These are phyloP conservation scores for Gentiana dahurica DNA, from an alignment of 257 asterid species.

Conservation along the genomic window DNA sequence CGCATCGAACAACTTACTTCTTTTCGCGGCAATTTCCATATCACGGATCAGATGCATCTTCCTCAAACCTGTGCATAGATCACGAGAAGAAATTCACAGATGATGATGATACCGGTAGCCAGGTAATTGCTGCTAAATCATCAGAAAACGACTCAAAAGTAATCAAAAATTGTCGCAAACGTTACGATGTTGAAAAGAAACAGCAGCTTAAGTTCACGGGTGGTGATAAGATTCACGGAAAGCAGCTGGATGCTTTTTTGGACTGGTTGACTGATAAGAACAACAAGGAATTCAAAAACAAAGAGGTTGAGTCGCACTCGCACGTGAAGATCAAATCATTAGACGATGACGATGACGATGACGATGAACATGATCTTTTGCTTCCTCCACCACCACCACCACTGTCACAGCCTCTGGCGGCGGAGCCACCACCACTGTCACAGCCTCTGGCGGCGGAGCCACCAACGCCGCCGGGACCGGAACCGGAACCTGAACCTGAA, in stretches of 20 bases:
- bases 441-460: too few relatives aligned
- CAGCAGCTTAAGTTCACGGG: slow-evolving; percentile 31
- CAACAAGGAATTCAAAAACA: slow-evolving; percentile 23
- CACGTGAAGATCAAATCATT: slow-evolving; percentile 39
- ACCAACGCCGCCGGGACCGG: too few relatives aligned
- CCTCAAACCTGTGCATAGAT: slow-evolving; percentile 38
- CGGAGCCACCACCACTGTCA: slow-evolving; percentile 11
- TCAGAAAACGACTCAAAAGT: slow-evolving; percentile 7
- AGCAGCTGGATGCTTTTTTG: slow-evolving; percentile 48
- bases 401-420: not conserved
- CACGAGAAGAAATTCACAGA: slow-evolving; percentile 53
- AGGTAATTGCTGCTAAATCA: slow-evolving; percentile 13
- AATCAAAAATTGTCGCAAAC: too few relatives aligned
- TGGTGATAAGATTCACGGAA: slow-evolving; percentile 60
- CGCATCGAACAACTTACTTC: slow-evolving; percentile 85
- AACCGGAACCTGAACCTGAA: slow-evolving; percentile 12
- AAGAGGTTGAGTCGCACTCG: slow-evolving; percentile 22
- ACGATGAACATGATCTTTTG: slow-evolving; percentile 31
- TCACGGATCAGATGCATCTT: slow-evolving; percentile 32
- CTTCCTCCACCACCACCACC: slow-evolving; percentile 20
- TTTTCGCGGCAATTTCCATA: slow-evolving; percentile 87
- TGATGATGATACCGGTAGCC: slow-evolving; percentile 10
- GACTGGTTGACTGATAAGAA: slow-evolving; percentile 58
- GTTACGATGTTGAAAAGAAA: not conserved
- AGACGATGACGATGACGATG: slow-evolving; percentile 29